phyloP scores from a whole-genome alignment of 2,329 filamentous ascomycete species.

The Cryphonectria japonica region DNA sequence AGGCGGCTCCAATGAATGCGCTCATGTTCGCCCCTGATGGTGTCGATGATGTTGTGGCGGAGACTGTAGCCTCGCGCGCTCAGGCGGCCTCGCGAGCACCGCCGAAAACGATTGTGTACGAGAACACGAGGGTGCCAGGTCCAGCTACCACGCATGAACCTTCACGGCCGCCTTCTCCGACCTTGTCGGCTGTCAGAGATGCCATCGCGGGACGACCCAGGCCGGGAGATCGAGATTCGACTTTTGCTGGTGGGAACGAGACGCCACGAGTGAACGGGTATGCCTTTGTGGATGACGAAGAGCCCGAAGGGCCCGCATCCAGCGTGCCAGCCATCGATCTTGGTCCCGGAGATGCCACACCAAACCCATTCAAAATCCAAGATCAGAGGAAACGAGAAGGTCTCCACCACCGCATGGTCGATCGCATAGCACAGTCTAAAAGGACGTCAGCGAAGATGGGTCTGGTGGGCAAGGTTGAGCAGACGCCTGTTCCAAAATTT shows the following conservation, averaged over 20 bases:
- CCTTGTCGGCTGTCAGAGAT: constrained; percentile 80
- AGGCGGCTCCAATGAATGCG: constrained; percentile 72
- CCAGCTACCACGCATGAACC: constrained; percentile 44
- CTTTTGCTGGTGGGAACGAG: constrained; percentile 64
- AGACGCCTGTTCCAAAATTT: constrained; percentile 70
- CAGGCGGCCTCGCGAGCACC: constrained; percentile 73
- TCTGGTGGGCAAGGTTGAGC: constrained; percentile 61
- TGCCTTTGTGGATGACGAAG: constrained; percentile 86
- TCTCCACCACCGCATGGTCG: constrained; percentile 85
- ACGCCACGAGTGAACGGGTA: constrained; percentile 94
- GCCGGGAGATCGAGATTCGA: constrained; percentile 64
- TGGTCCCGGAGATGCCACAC: constrained; percentile 62
- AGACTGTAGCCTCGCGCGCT: constrained; percentile 69
- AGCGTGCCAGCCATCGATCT: constrained; percentile 55
- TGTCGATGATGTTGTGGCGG: constrained; percentile 55
- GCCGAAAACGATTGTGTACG: constrained; percentile 77
- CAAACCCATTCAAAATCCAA: constrained; percentile 80
- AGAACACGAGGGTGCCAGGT: constrained; percentile 78
- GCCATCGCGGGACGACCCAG: constrained; percentile 77
- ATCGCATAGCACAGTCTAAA: constrained; percentile 75
- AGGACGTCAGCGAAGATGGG: constrained; percentile 63
- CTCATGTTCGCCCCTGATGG: constrained; percentile 84
- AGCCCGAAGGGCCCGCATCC: constrained; percentile 50
- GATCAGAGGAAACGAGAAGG: constrained; percentile 77
- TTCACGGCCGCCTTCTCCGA: constrained; percentile 73